Percentiles rank a stretch among this genome's conserved stretches.
These are phyloP conservation scores for Medicago ruthenica DNA, from an alignment of 306 rosid genomes.

Conservation along the genomic window DNA sequence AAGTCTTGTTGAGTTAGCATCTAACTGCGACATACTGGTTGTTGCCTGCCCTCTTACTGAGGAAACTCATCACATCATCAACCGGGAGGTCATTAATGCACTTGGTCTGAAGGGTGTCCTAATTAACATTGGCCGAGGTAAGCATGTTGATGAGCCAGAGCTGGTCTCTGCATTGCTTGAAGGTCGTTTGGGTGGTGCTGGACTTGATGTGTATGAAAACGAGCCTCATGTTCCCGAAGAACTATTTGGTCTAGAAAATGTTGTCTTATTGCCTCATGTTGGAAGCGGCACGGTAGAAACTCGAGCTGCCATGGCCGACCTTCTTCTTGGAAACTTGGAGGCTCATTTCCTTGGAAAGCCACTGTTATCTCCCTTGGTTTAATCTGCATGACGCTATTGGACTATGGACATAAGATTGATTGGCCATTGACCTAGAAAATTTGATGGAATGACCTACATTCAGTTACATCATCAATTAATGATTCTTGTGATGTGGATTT, in stretches of 20 bases:
- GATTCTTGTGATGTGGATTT: not conserved
- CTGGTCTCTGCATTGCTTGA: constrained; percentile 73
- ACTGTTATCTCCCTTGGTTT: constrained; percentile 68
- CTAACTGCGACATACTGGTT: constrained; percentile 70
- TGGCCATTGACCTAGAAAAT: not conserved
- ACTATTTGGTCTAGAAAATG: constrained; percentile 75
- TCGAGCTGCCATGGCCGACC: constrained; percentile 72
- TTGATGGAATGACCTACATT: not conserved
- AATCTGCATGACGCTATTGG: not conserved
- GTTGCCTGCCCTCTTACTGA: constrained; percentile 74
- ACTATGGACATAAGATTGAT: not conserved
- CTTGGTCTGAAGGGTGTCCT: constrained; percentile 79
- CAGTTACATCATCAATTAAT: not conserved
- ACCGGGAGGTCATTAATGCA: constrained; percentile 72
- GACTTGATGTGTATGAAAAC: constrained; percentile 77
- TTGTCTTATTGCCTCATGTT: constrained; percentile 75
- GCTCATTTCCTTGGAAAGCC: constrained; percentile 82
- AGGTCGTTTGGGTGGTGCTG: constrained; percentile 91
- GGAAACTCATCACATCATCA: constrained; percentile 69
- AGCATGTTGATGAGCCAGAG: constrained; percentile 81
- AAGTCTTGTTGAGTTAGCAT: constrained; percentile 74
- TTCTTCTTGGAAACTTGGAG: constrained; percentile 73
- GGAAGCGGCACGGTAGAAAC: constrained; percentile 81
- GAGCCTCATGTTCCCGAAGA: constrained; percentile 84
- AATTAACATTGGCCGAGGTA: constrained; percentile 84